phyloP scores from a whole-genome alignment of 176 grass and related monocot species.

The Oryza nivara region DNA sequence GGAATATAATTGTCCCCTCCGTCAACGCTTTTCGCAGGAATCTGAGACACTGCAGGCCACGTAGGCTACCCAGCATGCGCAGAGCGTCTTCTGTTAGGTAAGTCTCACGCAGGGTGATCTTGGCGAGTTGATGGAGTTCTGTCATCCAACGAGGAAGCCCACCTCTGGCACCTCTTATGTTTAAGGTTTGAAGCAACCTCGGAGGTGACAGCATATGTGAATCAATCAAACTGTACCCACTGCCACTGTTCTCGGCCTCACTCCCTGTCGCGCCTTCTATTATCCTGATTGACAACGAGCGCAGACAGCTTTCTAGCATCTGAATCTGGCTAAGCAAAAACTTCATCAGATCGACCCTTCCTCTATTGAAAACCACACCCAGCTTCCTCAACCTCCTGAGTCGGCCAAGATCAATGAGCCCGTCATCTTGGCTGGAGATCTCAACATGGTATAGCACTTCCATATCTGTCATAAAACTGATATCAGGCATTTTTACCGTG shows the following conservation, averaged over 20 bases:
- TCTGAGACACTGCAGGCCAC: too few relatives aligned
- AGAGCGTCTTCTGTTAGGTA: too few relatives aligned
- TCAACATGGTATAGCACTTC: slow-evolving; percentile 6
- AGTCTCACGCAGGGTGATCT: too few relatives aligned
- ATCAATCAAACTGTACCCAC: background rate
- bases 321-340: too few relatives aligned
- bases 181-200: slow-evolving; percentile 19
- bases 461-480: background rate
- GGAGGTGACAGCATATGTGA: background rate
- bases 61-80: too few relatives aligned
- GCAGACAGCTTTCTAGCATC: background rate
- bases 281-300: too few relatives aligned
- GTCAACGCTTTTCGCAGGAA: too few relatives aligned
- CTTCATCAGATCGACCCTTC: too few relatives aligned
- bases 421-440: background rate
- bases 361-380: background rate
- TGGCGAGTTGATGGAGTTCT: background rate
- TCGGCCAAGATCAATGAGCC: background rate
- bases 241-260: too few relatives aligned
- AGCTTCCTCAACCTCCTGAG: slow-evolving; percentile 1
- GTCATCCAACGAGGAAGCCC: slow-evolving; percentile 15
- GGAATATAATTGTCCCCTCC: too few relatives aligned
- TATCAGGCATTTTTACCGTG: background rate
- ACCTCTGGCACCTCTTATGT: background rate
- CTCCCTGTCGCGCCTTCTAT: background rate